Conservation (phyloP, 2,329 filamentous ascomycete genomes). For the Mycosphaerella sp. region DNA sequence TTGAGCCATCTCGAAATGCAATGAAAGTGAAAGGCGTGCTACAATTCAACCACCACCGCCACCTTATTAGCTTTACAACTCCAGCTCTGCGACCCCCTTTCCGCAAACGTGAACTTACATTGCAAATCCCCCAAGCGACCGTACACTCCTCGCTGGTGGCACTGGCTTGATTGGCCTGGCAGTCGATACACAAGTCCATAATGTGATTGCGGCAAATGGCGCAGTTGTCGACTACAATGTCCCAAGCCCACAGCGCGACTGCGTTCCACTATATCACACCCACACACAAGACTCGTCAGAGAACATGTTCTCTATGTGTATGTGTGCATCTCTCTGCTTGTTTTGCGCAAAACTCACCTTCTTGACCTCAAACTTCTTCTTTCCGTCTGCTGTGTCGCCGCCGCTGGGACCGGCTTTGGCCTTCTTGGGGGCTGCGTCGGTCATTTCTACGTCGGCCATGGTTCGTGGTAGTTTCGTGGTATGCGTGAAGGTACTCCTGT, state of each 20-base stretch:
- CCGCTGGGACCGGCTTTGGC: conserved; percentile 51
- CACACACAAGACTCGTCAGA: background rate
- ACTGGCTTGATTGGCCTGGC: conserved; percentile 96
- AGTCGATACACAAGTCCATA: conserved; percentile 99
- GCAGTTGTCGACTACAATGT: conserved; percentile 99
- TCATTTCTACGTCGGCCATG: conserved; percentile 98
- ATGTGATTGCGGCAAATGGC: conserved; percentile 99
- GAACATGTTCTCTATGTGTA: background rate
- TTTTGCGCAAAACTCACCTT: conserved; percentile 56
- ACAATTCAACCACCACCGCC: conserved; percentile 2
- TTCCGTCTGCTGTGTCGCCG: conserved; percentile 52
- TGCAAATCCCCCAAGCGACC: conserved; percentile 98
- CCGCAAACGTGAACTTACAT: conserved; percentile 55
- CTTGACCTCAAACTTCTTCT: conserved; percentile 98
- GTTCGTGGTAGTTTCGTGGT: conserved; percentile 1
- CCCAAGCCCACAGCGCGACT: conserved; percentile 97
- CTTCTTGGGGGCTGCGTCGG: conserved; percentile 61
- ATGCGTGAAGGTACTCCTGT: background rate
- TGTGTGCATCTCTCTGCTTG: background rate
- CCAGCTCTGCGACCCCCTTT: too few species aligned
- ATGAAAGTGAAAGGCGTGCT: conserved; percentile 99
- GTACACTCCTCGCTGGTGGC: conserved; percentile 98
- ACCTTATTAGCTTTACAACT: background rate
- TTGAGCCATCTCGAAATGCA: conserved; percentile 99
- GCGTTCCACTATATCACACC: conserved; percentile 74